Evolutionary conservation across 108 stramenopile species (phyloP), one percentile per base, ranked within the genome.

Genomic region (Cyclotella cryptica): DNA sequence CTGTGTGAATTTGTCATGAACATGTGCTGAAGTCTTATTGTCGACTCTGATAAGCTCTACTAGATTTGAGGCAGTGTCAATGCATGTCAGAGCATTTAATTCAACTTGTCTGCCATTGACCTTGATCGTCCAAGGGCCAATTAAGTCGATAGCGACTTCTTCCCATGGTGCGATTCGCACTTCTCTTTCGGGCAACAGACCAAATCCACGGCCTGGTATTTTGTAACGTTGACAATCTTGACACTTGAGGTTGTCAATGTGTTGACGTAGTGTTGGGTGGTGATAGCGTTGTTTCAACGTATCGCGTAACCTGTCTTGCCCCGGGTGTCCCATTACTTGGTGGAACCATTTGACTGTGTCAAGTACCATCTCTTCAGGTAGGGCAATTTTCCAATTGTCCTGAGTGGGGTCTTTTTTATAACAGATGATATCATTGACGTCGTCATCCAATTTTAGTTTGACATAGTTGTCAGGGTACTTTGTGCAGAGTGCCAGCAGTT

Each of bases 61-160:
- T n/a, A n/a, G n/a, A n/a, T n/a, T n/a, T n/a, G n/a, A n/a, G n/a
- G n/a, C n/a, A n/a, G n/a, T n/a, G n/a, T n/a, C n/a, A n/a, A n/a
- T n/a, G n/a, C n/a, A n/a, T n/a, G n/a, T n/a, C n/a, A n/a, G 51
- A 14, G 87, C 87, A 29, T 40, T 76, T 44, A 87, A 80, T 24
- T 61, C 39, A 47, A 74, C 22, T 7, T 66, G 42, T 29, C 30
- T 27, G 29, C 54, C 54, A 18, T 71, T 42, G 18, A 81, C 59
- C 11, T 59, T 41, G 29, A 81, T 67, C 14, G 62, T 72, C 85
- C 85, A 85, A 40, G 85, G 85, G 6, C 85, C 80, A 46, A 78
- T 81, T 30, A 62, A 26, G 40, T 85, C 80, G 22, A 78, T 45
- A 18, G 76, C 77, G 47, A 85, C 72, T 70, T 81, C 80, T 69